Evolutionary conservation across 768 basidiomycete genomes (phyloP), one percentile per base, ranked within the genome.

Genomic region (Lactarius psammicola): DNA sequence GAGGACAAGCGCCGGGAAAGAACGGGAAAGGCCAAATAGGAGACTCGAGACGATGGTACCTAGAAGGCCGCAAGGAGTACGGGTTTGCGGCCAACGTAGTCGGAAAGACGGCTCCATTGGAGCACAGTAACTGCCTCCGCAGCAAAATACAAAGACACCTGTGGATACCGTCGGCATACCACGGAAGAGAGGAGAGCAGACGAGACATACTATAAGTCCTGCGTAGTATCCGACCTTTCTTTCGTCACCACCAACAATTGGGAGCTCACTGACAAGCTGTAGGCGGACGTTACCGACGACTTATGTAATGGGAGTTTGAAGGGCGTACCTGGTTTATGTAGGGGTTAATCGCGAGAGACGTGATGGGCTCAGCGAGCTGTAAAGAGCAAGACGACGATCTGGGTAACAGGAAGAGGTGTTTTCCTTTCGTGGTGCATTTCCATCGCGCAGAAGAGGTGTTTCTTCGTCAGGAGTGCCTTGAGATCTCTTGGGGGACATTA

Each of bases 181-280:
- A 15, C 38, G 38, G 28, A 26, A 15, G 42, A 11, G 42, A 26
- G 46, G 30, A 7, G 13, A 6, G 0, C 3, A 36, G 10, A 13
- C 46, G 63, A 28, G 59, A 77, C 81, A 65, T 69, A 82, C 81
- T 40, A 82, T 79, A 62, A 82, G 56, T 11, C 81, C 81, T 2
- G 80, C 82, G 67, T 82, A 82, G 70, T 82, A 82, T 33, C 81
- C 81, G 20, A 82, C 79, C 71, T 76, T 77, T 49, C 71, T 74
- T 63, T 79, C 76, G 56, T 82, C 80, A 38, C 81, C 81, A 9
- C 75, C 76, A 0, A 79, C 81, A 61, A 82, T 74, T 36, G 75
- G 75, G 7, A 78, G 72, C 64, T 80, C 80, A 28, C 77, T 75
- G 33, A 82, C 66, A 20, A 82, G 76, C 82, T 82, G 53, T n/a